Evolutionary conservation across 495 filamentous ascomycete genomes (phyloP), one percentile per base, ranked within the genome.

Genomic region (Niebla homalea): DNA sequence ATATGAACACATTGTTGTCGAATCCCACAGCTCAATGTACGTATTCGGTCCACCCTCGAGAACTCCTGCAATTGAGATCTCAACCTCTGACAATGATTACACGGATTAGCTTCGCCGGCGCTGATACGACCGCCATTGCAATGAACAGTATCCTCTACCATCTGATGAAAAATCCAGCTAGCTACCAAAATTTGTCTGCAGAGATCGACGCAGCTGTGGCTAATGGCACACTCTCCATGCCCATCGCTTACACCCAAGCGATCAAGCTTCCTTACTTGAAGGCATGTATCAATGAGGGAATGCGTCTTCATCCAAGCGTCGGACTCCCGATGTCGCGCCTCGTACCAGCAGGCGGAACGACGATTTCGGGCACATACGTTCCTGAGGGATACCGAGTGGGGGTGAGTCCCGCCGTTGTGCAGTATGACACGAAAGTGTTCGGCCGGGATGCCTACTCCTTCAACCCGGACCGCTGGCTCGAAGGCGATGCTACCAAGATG

Each of bases 281-380:
- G 7, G 71, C 69, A 1, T 72, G 66, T 36, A 53, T 63, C 19
- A 62, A 66, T 20, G 63, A 68, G 52, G 62, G 50, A 14, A 61
- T 61, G 49, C 53, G 64, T 5, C 48, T 86, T 15, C 77, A 85
- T 54, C 81, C 84, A 0, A 76, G 78, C 15, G 70, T 80, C 1
- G 79, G 78, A 0, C 64, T 84, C 23, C 70, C 77, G 21, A 71
- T 87, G 50, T 80, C 86, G 62, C 47, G 52, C 1, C 10, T 48
- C n/a, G 42, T 50, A 11, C 52, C 52, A 4, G 19, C n/a, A 6
- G 52, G 52, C 11, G 52, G 52, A n/a, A 12, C 35, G 5, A 46
- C 21, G 7, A 45, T 55, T 15, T 37, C 47, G 11, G 48, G 48
- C 3, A 14, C 12, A 5, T 51, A 44, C 41, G 18, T 55, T 40